A percentile compares a stretch with the other conserved stretches of the same genome.
These are phyloP conservation scores for Backusella westeae DNA, from an alignment of 192 early-diverging fungal genomes.

Conservation along the genomic window DNA sequence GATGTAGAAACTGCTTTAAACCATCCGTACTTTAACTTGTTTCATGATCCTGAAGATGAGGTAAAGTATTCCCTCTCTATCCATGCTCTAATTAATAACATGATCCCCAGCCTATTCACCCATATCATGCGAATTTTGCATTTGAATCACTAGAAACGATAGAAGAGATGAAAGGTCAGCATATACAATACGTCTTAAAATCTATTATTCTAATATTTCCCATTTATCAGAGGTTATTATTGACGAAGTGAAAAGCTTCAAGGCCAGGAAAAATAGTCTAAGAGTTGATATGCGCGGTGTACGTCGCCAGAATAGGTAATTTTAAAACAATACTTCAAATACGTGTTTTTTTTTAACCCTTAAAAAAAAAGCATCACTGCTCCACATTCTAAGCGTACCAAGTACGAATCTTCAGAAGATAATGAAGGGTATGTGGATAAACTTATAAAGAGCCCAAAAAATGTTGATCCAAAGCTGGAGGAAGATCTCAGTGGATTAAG, in stretches of 20 bases:
- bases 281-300: constrained; percentile 9
- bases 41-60: constrained; percentile 41
- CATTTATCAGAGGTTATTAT: constrained; percentile 7
- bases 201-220: not conserved
- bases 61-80: not conserved
- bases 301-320: constrained; percentile 15
- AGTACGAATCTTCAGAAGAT: not conserved
- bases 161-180: constrained; percentile 70
- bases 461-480: not conserved
- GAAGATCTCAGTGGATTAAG: constrained; percentile 3
- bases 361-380: not conserved
- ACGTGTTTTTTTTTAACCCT: too few species aligned
- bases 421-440: not conserved
- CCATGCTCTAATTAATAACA: not conserved
- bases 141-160: constrained; percentile 69
- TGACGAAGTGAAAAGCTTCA: constrained; percentile 16
- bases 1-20: constrained; percentile 85
- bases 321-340: not conserved
- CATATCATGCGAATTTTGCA: constrained; percentile 66
- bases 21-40: constrained; percentile 86
- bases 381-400: not conserved
- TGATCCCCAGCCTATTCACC: constrained; percentile 48
- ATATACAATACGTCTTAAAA: not conserved
- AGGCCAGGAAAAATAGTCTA: constrained; percentile 10
- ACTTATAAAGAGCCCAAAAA: constrained; percentile 1